Conservation (phyloP, 306 rosid species). For the Lathyrus aphaca region DNA sequence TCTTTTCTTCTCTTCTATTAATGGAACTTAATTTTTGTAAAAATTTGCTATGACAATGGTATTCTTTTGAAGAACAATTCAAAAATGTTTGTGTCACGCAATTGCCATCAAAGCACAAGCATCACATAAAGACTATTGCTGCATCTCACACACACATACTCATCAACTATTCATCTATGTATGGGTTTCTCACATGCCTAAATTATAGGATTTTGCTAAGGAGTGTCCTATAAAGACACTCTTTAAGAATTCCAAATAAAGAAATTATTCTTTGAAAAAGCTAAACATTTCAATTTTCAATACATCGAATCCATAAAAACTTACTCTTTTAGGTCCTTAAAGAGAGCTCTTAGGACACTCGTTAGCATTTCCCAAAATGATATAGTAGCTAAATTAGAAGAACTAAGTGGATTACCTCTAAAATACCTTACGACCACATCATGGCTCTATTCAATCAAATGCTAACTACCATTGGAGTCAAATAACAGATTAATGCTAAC, state of each 20-base stretch:
- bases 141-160: not conserved
- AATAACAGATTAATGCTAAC: constrained; percentile 2
- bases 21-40: not conserved
- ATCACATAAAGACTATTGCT: constrained; percentile 14
- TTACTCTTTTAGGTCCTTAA: too few species aligned
- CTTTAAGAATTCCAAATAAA: too few species aligned
- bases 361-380: not conserved
- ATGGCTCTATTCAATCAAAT: constrained; percentile 26
- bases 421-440: constrained; percentile 15
- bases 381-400: not conserved
- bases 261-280: too few species aligned
- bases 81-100: constrained; percentile 26
- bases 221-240: too few species aligned
- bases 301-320: too few species aligned
- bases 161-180: constrained; percentile 1
- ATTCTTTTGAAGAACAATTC: constrained; percentile 20
- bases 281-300: too few species aligned
- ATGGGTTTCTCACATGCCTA: constrained; percentile 19
- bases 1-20: constrained; percentile 25
- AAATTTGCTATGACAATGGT: constrained; percentile 5
- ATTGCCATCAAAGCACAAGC: constrained; percentile 1
- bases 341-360: too few species aligned
- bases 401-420: constrained; percentile 11
- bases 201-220: not conserved
- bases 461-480: constrained; percentile 29